Evolutionary conservation across 331 rosid genomes (phyloP).

Genomic region (Malus hybrid): DNA sequence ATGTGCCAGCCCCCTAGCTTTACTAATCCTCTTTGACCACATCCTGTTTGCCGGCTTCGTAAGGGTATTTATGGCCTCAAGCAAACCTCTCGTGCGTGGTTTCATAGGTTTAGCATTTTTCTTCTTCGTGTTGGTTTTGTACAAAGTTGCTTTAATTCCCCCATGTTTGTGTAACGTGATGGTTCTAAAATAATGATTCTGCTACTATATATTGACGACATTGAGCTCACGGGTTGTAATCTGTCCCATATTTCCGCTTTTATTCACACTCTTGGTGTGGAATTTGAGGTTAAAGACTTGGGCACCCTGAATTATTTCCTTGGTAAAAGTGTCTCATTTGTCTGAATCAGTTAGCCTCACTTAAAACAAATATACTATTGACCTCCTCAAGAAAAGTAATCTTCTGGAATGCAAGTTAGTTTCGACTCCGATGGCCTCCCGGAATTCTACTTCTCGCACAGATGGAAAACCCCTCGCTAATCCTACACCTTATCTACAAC

Average conservation of each 20-base stretch:
- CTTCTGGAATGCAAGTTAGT: background rate
- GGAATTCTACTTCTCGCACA: background rate
- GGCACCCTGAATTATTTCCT: background rate
- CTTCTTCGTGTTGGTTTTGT: background rate
- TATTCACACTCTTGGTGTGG: background rate
- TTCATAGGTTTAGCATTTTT: background rate
- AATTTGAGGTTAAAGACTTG: background rate
- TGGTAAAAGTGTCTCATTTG: background rate
- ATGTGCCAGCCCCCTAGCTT: background rate
- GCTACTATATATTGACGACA: background rate
- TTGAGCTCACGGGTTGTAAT: no score
- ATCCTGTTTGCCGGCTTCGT: background rate
- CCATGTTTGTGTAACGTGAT: background rate
- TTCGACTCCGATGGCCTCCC: background rate
- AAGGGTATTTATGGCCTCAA: background rate
- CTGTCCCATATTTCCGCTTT: background rate
- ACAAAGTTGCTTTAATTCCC: background rate
- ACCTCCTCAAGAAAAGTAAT: background rate
- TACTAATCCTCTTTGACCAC: background rate
- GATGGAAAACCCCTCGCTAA: background rate
- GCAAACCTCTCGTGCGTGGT: background rate
- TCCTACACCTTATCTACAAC: background rate
- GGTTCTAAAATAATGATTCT: background rate
- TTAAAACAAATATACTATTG: background rate
- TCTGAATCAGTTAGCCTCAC: background rate